Percentiles rank a stretch among this genome's conserved stretches.
Conservation (phyloP, 768 basidiomycete species). For the Rhodotorula babjevae region DNA sequence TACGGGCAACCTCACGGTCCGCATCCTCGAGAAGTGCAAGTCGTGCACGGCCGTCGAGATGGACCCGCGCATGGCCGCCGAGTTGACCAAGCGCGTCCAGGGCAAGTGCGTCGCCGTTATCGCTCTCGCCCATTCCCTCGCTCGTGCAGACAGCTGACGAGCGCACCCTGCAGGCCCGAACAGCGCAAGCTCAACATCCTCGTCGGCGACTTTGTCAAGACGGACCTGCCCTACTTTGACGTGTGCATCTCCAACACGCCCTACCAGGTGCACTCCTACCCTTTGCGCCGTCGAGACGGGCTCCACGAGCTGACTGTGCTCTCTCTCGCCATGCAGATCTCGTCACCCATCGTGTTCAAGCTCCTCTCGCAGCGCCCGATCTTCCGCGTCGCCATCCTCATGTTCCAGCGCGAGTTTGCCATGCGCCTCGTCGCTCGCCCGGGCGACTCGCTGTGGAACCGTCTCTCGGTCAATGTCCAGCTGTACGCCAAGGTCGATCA, state of each 20-base stretch:
- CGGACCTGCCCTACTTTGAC: conserved; percentile 95
- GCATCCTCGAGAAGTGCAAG: conserved; percentile 87
- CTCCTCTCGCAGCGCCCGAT: conserved; percentile 92
- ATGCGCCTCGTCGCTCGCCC: conserved; percentile 82
- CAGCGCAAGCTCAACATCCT: conserved; percentile 91
- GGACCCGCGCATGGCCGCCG: conserved; percentile 98
- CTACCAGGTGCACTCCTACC: conserved; percentile 61
- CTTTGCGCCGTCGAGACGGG: too few species aligned
- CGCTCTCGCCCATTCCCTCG: not conserved
- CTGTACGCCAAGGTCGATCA: conserved; percentile 95
- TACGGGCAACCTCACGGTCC: conserved; percentile 90
- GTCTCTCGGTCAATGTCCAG: conserved; percentile 93
- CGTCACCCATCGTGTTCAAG: conserved; percentile 93
- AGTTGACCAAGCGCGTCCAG: conserved; percentile 92
- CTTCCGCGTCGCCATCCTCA: conserved; percentile 89
- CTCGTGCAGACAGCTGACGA: not conserved
- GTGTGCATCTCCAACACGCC: conserved; percentile 99
- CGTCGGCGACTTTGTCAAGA: conserved; percentile 97
- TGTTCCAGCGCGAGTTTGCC: conserved; percentile 99
- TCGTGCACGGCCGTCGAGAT: conserved; percentile 91
- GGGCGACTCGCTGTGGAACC: conserved; percentile 79
- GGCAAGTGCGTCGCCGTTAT: conserved; percentile 70
- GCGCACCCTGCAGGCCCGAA: conserved; percentile 63
- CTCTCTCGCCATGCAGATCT: conserved; percentile 57
- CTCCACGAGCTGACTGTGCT: too few species aligned